Percentiles rank a stretch among this genome's conserved stretches.
Conservation (phyloP, 148 eudicot genomes). For the Chenopodium quinoa region DNA sequence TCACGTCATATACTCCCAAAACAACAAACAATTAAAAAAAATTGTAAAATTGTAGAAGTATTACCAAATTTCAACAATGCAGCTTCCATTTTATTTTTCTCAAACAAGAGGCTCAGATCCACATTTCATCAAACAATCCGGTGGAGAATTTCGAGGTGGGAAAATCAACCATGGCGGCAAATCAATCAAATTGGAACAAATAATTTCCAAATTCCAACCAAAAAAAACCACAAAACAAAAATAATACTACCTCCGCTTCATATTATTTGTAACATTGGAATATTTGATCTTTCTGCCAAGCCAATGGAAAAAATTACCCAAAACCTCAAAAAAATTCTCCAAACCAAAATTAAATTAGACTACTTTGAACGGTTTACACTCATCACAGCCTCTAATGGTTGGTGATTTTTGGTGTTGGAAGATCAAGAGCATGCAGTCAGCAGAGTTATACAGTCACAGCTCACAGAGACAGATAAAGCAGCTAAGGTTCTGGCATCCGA, state of each 20-base stretch:
- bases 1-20: no score
- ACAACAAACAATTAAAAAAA: no score
- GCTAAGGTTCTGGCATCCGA: not conserved
- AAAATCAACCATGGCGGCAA: not conserved
- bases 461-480: not conserved
- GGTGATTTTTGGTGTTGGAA: not conserved
- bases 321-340: not conserved
- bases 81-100: not conserved
- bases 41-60: no score
- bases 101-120: constrained; percentile 23
- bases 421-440: not conserved
- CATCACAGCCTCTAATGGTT: constrained; percentile 17
- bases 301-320: constrained; percentile 1
- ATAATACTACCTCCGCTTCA: not conserved
- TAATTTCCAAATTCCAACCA: no score
- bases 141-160: not conserved
- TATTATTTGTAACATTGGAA: no score
- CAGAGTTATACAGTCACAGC: not conserved
- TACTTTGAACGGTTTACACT: not conserved
- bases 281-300: constrained; percentile 17
- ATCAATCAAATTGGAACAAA: not conserved
- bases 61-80: not conserved
- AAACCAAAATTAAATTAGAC: not conserved
- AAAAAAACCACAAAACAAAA: not conserved
- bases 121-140: constrained; percentile 1